Conservation (phyloP, 768 basidiomycete genomes). For the Mrakia blollopis region DNA sequence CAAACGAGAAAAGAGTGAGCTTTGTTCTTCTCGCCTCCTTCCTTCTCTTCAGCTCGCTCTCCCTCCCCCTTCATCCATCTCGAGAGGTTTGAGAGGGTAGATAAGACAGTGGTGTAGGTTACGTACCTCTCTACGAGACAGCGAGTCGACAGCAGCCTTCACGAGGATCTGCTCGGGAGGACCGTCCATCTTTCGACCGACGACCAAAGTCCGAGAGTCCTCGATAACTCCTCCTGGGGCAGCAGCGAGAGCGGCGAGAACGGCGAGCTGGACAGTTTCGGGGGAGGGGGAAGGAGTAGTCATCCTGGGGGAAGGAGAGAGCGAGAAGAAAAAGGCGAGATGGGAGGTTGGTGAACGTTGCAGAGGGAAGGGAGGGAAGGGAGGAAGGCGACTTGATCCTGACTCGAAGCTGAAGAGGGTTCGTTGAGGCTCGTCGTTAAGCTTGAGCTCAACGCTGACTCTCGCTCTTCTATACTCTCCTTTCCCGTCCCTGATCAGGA, state of each 20-base stretch:
- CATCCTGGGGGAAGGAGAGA: not conserved
- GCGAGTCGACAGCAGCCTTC: slow-evolving; percentile 85
- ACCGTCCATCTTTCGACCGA: slow-evolving; percentile 56
- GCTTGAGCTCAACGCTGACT: too few species aligned
- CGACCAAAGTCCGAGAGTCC: slow-evolving; percentile 63
- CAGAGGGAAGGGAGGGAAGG: too few species aligned
- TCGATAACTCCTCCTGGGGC: slow-evolving; percentile 50
- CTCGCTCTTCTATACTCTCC: too few species aligned
- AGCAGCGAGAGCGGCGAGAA: slow-evolving; percentile 66
- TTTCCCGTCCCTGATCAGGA: too few species aligned
- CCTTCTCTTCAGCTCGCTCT: not conserved
- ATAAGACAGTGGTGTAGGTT: not conserved
- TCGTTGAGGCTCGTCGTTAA: too few species aligned
- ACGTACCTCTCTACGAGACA: slow-evolving; percentile 73
- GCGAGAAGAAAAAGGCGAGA: not conserved
- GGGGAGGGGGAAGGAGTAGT: slow-evolving; percentile 25
- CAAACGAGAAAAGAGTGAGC: not conserved
- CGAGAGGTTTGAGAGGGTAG: not conserved
- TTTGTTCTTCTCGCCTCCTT: not conserved
- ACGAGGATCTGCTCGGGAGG: slow-evolving; percentile 66
- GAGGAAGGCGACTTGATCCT: too few species aligned
- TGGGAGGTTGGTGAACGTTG: not conserved
- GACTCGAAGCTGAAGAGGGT: too few species aligned
- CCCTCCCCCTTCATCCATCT: not conserved
- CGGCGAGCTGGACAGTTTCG: slow-evolving; percentile 70